Percentiles rank a stretch among this genome's conserved stretches.
phyloP scores from a whole-genome alignment of 345 rosid genomes.

The Aurinia saxatilis region DNA sequence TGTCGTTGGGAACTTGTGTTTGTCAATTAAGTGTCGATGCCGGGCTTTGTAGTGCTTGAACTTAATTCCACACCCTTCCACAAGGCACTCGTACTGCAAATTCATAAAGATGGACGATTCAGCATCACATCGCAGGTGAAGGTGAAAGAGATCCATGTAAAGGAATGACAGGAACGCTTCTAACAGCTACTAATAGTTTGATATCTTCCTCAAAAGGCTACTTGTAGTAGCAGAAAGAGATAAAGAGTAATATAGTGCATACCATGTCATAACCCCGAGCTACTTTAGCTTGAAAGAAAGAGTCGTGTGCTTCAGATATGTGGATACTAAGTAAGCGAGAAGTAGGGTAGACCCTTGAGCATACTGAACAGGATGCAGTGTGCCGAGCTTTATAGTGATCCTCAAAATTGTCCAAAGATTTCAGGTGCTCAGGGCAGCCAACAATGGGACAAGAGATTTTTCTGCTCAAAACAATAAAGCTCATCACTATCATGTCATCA shows the following conservation, averaged over 20 bases:
- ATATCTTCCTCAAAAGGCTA: conserved; percentile 2
- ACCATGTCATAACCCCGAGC: conserved; percentile 87
- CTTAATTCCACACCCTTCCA: conserved; percentile 82
- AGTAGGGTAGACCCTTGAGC: conserved; percentile 82
- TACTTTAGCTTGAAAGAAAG: conserved; percentile 94
- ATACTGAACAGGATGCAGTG: conserved; percentile 86
- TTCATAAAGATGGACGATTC: neutral
- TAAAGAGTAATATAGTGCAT: conserved; percentile 8
- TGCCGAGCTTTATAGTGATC: conserved; percentile 83
- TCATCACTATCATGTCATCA: neutral
- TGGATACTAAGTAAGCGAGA: conserved; percentile 76
- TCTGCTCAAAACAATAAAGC: conserved; percentile 38
- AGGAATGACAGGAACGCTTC: neutral
- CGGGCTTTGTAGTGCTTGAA: conserved; percentile 72
- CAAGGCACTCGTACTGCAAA: conserved; percentile 80
- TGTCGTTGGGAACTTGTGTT: conserved; percentile 81
- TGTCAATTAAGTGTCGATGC: conserved; percentile 78
- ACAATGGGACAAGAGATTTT: conserved; percentile 72
- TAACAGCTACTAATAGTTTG: neutral
- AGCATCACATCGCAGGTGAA: neutral
- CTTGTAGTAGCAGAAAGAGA: neutral
- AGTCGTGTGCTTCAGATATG: conserved; percentile 87
- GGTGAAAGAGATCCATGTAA: neutral
- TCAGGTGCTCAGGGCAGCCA: conserved; percentile 62
- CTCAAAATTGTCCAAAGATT: conserved; percentile 71